Base-by-base conservation (phyloP, 768 basidiomycete genomes). In the Sistotremastrum suecicum region DNA sequence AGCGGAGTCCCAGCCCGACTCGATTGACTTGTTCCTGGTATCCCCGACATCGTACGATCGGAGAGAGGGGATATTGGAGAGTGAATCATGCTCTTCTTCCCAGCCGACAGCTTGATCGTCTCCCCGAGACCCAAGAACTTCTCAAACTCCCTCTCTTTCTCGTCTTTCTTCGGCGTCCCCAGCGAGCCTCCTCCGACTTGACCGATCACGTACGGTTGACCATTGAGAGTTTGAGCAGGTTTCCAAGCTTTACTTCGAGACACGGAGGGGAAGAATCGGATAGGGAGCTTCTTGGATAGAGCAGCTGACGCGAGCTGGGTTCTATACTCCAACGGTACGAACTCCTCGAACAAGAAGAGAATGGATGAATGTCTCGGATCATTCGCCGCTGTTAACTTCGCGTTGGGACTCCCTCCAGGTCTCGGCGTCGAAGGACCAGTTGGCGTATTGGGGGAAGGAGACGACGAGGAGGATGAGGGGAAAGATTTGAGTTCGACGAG, bases 321-420 rank as follows among this genome's bases (percentile, higher is more conserved):
- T 3, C 85, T 70, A 55, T 89, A 90, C 58, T 90, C 91, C 36
- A 75, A 64, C 0, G 92, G 94, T 3, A 99, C 89, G 46, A 88
- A 85, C 61, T 98, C 95, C 62, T 99, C 91, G 51, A 89, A 92
- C 5, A 97, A 64, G 44, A 95, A 73, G 41, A 88, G 74, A 0
- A 78, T 72, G 0, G 76, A 69, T 0, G 78, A 66, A 1, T 75
- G 81, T n/a, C 90, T 72, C 0, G 86, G 86, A 56, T 91, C 86
- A 2, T 54, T 50, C 4, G 56, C 56, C 8, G 49, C 46, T 3
- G 57, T 49, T 2, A 42, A 48, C 37, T 54, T 1, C 9, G 49
- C n/a, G 44, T 49, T 52, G 50, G 43, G 37, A 40, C 53, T 54
- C 41, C 41, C 41, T 2, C 34, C 46, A 38, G 38, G 48, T 45